Evolutionary conservation across 208 protist species (phyloP).

Genomic region (Naegleria gruberi): DNA sequence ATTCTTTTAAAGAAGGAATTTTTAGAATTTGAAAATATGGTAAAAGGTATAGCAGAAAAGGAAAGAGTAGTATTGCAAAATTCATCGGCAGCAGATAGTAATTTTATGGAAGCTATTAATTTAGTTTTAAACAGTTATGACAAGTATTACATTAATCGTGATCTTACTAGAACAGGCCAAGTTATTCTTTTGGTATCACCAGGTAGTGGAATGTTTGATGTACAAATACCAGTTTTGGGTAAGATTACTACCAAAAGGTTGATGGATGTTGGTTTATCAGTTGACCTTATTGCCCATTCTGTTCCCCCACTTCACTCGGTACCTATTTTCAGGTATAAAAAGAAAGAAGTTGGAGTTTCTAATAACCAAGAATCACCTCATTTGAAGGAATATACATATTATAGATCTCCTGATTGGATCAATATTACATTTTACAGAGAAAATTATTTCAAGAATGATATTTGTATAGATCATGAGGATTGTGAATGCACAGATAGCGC

Average conservation of each 20-base stretch:
- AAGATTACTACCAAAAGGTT: conserved; percentile 13
- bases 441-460: background rate
- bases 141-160: conserved; percentile 19
- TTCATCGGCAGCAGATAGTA: background rate
- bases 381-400: background rate
- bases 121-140: conserved; percentile 11
- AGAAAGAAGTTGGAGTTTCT: background rate
- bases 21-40: background rate
- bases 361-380: background rate
- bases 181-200: conserved; percentile 15
- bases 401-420: conserved; percentile 11
- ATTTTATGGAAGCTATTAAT: conserved; percentile 23
- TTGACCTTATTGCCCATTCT: conserved; percentile 6
- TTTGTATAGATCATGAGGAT: background rate
- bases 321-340: conserved; percentile 12
- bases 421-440: conserved; percentile 7
- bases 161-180: conserved; percentile 19
- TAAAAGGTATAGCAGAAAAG: background rate
- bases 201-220: conserved; percentile 11
- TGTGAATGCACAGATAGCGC: background rate
- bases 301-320: background rate
- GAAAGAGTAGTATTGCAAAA: background rate
- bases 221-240: background rate
- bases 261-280: conserved; percentile 13
- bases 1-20: background rate